Conservation (phyloP, 768 basidiomycete species). For the Mycena vitilis region DNA sequence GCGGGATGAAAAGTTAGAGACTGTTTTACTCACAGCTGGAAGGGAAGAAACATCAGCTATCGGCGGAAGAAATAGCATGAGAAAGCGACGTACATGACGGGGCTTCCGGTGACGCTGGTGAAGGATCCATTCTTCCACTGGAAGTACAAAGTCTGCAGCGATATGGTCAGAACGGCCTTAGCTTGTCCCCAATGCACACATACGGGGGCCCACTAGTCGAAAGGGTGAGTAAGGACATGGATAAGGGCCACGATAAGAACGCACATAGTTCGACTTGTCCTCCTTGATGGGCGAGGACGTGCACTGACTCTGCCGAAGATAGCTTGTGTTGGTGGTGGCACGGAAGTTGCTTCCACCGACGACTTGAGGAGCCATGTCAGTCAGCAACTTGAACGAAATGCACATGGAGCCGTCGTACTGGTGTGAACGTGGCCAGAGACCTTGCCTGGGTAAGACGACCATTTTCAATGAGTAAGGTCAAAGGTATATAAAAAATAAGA, state of each 20-base stretch:
- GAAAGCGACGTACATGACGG: conserved; percentile 46
- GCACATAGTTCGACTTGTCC: conserved; percentile 64
- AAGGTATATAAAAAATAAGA: not conserved
- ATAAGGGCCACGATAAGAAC: conserved; percentile 33
- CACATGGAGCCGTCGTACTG: conserved; percentile 14
- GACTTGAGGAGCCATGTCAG: conserved; percentile 44
- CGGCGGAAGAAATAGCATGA: not conserved
- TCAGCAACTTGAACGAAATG: not conserved
- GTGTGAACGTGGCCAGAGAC: conserved; percentile 62
- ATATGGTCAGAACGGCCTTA: conserved; percentile 28
- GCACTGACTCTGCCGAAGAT: conserved; percentile 59
- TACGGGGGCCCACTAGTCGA: conserved; percentile 32
- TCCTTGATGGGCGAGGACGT: conserved; percentile 65
- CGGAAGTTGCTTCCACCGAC: conserved; percentile 67
- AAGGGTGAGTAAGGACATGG: not conserved
- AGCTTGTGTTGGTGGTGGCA: conserved; percentile 51
- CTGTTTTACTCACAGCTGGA: conserved; percentile 34
- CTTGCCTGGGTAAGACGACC: conserved; percentile 40
- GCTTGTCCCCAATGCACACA: not conserved
- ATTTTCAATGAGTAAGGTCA: not conserved
- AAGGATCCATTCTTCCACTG: conserved; percentile 65
- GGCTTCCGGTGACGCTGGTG: conserved; percentile 49
- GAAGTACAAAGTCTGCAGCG: conserved; percentile 59
- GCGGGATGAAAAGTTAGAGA: conserved; percentile 2
- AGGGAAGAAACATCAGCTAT: conserved; percentile 4